Evolutionary conservation across 176 grass and related monocot genomes (phyloP).

Genomic region (Bromus sterilis): DNA sequence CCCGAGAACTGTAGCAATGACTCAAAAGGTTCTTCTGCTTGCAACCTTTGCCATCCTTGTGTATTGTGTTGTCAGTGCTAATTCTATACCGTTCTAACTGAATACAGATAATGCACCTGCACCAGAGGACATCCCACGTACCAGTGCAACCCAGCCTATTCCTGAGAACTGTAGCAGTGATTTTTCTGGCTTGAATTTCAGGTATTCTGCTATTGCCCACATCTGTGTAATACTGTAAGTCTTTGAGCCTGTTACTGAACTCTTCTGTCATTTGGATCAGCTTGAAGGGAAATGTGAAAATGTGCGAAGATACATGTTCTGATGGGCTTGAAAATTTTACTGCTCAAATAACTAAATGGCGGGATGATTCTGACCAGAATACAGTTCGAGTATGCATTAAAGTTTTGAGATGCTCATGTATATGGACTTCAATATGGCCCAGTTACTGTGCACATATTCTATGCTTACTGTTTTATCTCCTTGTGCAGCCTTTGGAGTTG

Average conservation of each 20-base stretch:
- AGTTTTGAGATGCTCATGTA: conserved; percentile 19
- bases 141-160: conserved; percentile 44
- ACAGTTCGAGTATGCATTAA: conserved; percentile 52
- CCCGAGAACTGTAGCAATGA: conserved; percentile 34
- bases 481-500: conserved; percentile 38
- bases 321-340: conserved; percentile 39
- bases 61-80: conserved; percentile 12
- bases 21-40: conserved; percentile 41
- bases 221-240: conserved; percentile 12
- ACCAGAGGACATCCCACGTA: conserved; percentile 14
- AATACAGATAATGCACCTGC: conserved; percentile 32
- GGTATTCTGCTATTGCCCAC: conserved; percentile 38
- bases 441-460: conserved; percentile 12
- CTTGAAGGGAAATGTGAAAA: conserved; percentile 27
- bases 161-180: conserved; percentile 34
- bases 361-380: conserved; percentile 27
- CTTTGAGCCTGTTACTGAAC: background rate
- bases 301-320: conserved; percentile 19
- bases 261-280: conserved; percentile 22
- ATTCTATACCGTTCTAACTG: conserved; percentile 1
- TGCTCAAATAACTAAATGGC: conserved; percentile 74
- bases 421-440: background rate
- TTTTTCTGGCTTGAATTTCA: conserved; percentile 35
- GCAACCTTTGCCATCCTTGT: background rate
- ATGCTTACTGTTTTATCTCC: conserved; percentile 17